phyloP scores from a whole-genome alignment of 306 rosid genomes.

The Canavalia gladiata region DNA sequence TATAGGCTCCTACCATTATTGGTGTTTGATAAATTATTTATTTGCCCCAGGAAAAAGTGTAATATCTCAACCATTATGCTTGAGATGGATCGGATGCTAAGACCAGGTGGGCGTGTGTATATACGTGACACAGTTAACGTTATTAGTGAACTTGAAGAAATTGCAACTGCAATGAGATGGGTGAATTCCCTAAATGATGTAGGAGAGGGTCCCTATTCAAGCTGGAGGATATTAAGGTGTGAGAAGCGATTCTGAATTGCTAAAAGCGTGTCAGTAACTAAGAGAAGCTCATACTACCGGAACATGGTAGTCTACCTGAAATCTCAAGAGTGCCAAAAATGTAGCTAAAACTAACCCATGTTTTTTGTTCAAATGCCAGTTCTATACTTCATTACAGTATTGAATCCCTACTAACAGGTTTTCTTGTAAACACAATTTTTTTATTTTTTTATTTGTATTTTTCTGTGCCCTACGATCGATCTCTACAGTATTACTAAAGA shows the following conservation, averaged over 20 bases:
- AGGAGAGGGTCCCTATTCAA: slow-evolving; percentile 91
- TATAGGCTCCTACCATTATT: background rate
- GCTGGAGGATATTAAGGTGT: slow-evolving; percentile 76
- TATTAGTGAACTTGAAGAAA: slow-evolving; percentile 66
- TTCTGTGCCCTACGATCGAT: background rate
- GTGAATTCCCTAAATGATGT: slow-evolving; percentile 59
- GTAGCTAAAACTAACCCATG: slow-evolving; percentile 47
- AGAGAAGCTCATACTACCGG: slow-evolving; percentile 12
- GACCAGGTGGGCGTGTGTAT: slow-evolving; percentile 87
- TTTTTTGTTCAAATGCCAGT: slow-evolving; percentile 10
- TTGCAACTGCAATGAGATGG: slow-evolving; percentile 83
- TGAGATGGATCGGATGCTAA: slow-evolving; percentile 89
- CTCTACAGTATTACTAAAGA: background rate
- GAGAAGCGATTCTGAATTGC: slow-evolving; percentile 70
- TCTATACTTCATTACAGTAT: slow-evolving; percentile 26
- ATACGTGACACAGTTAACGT: slow-evolving; percentile 73
- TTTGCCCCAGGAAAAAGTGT: slow-evolving; percentile 64
- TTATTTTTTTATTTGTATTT: background rate
- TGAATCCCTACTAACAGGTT: slow-evolving; percentile 28
- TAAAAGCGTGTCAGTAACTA: slow-evolving; percentile 24
- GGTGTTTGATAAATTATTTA: slow-evolving; percentile 24
- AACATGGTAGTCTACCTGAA: slow-evolving; percentile 34
- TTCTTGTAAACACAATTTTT: slow-evolving; percentile 12
- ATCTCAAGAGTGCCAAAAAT: slow-evolving; percentile 35
- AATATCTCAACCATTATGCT: slow-evolving; percentile 82